Base-by-base conservation (phyloP, 208 protist genomes). In the Tritrichomonas foetus region DNA sequence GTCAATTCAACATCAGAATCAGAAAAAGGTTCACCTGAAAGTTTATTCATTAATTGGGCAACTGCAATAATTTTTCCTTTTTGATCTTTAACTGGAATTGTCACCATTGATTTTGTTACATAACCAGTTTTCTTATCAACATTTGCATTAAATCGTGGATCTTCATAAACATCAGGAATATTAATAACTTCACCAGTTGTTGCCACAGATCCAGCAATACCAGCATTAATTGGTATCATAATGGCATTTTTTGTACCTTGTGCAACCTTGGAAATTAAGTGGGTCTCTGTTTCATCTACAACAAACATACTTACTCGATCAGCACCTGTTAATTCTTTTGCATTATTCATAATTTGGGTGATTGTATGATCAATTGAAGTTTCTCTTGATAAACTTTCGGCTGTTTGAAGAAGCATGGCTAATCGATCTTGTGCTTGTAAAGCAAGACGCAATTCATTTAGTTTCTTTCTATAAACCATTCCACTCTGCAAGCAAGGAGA, bases 61-160 rank as follows among this genome's bases (percentile, higher is more conserved):
- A 41, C 53, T 5, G 47, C 78, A 57, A 89, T 89, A 27, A 89
- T 89, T 5, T n/a, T 57, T 11, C 78, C 78, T 16, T 44, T 5
- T 5, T 27, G 8, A 39, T 36, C 57, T n/a, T n/a, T 53, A 20
- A 97, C 95, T 16, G 96, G 95, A 5, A 96, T 75, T 94, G 94
- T 95, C 0, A 97, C 74, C 20, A 97, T 93, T 8, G 57, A 94
- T 9, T 92, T 33, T 22, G 96, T 96, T 78, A 92, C 57, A 92
- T 96, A 96, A 27, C 96, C 96, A 44, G 96, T 96, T 22, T 39
- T 66, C 30, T 93, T 74, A 93, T 96, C 96, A 36, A 96, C 92
- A 57, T 93, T 55, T n/a, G 39, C 47, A 64, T 96, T 96, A 93
- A 96, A 96, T 41, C 96, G 61, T 47, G 47, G 33, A 94, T 96